These are phyloP conservation scores for Hypoxylon sp. DNA, from an alignment of 2,329 filamentous ascomycete genomes.

Conservation along the genomic window DNA sequence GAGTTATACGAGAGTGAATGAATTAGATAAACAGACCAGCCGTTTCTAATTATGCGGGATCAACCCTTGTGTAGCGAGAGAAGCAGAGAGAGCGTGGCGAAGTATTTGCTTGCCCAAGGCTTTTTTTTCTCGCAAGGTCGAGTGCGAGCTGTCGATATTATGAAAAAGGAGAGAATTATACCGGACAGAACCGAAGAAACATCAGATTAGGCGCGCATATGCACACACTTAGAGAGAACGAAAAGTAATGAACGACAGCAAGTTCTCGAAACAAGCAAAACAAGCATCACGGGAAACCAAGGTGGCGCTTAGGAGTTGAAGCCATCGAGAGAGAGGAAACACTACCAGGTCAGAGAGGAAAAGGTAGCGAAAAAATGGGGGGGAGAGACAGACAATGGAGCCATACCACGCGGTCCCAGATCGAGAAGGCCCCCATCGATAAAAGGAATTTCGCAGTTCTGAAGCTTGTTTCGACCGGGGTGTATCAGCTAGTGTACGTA, in stretches of 20 bases:
- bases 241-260: slow-evolving; percentile 42
- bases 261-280: slow-evolving; percentile 39
- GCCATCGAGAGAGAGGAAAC: slow-evolving; percentile 46
- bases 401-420: slow-evolving; percentile 38
- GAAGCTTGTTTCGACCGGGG: slow-evolving; percentile 45
- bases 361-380: slow-evolving; percentile 9
- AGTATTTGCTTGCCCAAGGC: slow-evolving; percentile 9
- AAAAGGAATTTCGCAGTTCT: slow-evolving; percentile 33
- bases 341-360: slow-evolving; percentile 29
- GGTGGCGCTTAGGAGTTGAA: slow-evolving; percentile 44
- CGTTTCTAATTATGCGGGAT: slow-evolving; percentile 48
- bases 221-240: slow-evolving; percentile 34
- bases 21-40: slow-evolving; percentile 49
- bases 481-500: slow-evolving; percentile 7
- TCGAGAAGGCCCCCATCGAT: slow-evolving; percentile 25
- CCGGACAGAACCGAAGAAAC: slow-evolving; percentile 35
- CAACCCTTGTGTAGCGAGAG: slow-evolving; percentile 35
- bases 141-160: slow-evolving; percentile 36
- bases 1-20: slow-evolving; percentile 21
- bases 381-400: slow-evolving; percentile 27
- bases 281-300: slow-evolving; percentile 42
- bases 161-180: slow-evolving; percentile 40
- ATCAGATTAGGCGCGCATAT: slow-evolving; percentile 42
- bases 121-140: neutral
- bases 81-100: slow-evolving; percentile 34